These are phyloP conservation scores for Fusarium sp. DNA, from an alignment of 2,329 filamentous ascomycete species.

Conservation along the genomic window DNA sequence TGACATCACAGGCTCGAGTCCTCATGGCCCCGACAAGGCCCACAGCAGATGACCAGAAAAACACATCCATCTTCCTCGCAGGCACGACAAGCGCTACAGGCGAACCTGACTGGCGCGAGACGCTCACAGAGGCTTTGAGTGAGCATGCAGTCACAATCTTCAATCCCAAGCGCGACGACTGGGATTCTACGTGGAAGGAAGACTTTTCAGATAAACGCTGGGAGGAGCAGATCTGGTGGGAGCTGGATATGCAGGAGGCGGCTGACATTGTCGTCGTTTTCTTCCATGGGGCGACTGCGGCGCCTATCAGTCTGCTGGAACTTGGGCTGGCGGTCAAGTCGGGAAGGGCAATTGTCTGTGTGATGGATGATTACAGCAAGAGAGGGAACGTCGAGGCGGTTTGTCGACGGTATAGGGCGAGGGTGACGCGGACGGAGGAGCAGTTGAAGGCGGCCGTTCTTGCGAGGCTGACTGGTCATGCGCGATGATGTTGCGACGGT, in stretches of 20 bases:
- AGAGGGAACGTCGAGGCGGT: constrained; percentile 71
- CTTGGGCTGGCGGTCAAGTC: constrained; percentile 63
- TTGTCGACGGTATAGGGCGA: constrained; percentile 60
- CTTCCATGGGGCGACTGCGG: constrained; percentile 63
- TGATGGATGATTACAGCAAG: constrained; percentile 64
- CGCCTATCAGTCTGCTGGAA: constrained; percentile 70
- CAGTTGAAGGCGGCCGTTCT: constrained; percentile 54
- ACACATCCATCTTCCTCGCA: constrained; percentile 65
- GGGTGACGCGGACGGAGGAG: constrained; percentile 55
- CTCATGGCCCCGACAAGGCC: constrained; percentile 17
- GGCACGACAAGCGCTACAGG: constrained; percentile 62
- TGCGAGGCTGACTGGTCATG: constrained; percentile 9
- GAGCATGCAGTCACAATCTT: constrained; percentile 63
- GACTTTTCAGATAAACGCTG: constrained; percentile 60
- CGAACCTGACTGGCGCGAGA: constrained; percentile 63
- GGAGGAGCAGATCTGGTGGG: constrained; percentile 69
- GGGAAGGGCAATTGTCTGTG: constrained; percentile 64
- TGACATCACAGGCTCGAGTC: not conserved
- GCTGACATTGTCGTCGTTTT: constrained; percentile 68
- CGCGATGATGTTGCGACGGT: not conserved
- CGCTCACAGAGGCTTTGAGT: constrained; percentile 55
- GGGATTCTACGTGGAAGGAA: constrained; percentile 66
- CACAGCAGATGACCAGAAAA: not conserved
- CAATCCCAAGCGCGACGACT: constrained; percentile 68
- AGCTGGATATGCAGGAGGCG: constrained; percentile 65